A percentile compares a stretch with the other conserved stretches of the same genome.
Evolutionary conservation across 192 early-diverging fungal genomes (phyloP).

Genomic region (Coemansia sp.): DNA sequence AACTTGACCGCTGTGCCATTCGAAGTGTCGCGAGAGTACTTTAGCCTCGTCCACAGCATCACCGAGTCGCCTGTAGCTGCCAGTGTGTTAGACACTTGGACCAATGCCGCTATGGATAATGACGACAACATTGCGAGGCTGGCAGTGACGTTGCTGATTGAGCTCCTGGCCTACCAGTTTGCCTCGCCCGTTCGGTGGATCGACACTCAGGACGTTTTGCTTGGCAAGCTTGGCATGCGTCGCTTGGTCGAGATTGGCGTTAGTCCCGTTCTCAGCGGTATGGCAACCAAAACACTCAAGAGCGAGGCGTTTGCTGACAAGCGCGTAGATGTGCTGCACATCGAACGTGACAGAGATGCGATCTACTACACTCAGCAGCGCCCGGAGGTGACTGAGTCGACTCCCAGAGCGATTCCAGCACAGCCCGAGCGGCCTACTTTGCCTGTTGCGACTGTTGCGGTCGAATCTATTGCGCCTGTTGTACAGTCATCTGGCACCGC

Average conservation of each 20-base stretch:
- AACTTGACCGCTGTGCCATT: conserved; percentile 93
- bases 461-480: conserved; percentile 21
- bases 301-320: background rate
- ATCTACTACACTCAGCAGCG: conserved; percentile 17
- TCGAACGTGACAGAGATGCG: conserved; percentile 12
- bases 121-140: conserved; percentile 67
- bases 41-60: conserved; percentile 66
- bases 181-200: conserved; percentile 94
- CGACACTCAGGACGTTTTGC: conserved; percentile 87
- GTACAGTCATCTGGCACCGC: conserved; percentile 1
- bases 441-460: conserved; percentile 54
- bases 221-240: conserved; percentile 70
- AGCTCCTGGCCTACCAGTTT: conserved; percentile 91
- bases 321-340: conserved; percentile 13
- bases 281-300: conserved; percentile 67
- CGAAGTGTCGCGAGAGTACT: conserved; percentile 73
- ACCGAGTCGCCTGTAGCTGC: conserved; percentile 70
- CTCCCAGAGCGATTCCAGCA: background rate
- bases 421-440: conserved; percentile 16
- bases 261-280: conserved; percentile 79
- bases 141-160: conserved; percentile 78
- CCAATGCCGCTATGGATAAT: conserved; percentile 28
- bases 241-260: conserved; percentile 88
- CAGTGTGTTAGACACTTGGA: conserved; percentile 74
- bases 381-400: background rate